Conservation (phyloP, 352 stramenopile species). For the Phytophthora aleatoria region DNA sequence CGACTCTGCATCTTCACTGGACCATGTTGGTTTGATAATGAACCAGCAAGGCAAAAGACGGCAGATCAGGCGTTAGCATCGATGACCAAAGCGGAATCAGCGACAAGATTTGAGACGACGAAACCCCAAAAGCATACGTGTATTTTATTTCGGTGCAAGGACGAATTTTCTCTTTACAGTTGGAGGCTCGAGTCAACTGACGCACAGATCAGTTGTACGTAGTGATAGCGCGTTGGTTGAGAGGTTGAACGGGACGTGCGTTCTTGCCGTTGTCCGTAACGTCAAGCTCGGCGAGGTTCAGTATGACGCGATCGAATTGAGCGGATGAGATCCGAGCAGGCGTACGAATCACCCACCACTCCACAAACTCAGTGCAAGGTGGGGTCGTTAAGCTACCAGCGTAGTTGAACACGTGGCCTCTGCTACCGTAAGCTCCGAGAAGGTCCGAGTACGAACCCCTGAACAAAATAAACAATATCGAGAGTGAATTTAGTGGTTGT, state of each 20-base stretch:
- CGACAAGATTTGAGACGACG: constrained; percentile 13
- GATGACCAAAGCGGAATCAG: constrained; percentile 9
- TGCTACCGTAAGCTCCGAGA: constrained; percentile 35
- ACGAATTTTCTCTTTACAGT: not conserved
- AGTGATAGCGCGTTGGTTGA: constrained; percentile 29
- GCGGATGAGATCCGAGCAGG: constrained; percentile 28
- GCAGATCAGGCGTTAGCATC: not conserved
- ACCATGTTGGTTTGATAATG: constrained; percentile 9
- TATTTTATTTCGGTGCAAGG: not conserved
- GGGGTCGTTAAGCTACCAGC: constrained; percentile 40
- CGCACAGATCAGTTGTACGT: constrained; percentile 31
- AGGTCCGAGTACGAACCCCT: constrained; percentile 60
- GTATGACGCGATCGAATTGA: constrained; percentile 34
- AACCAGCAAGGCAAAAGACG: not conserved
- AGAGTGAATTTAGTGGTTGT: not conserved
- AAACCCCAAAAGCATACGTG: not conserved
- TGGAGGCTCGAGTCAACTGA: not conserved
- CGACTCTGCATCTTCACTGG: constrained; percentile 14
- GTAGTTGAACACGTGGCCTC: constrained; percentile 52
- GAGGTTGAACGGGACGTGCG: constrained; percentile 29
- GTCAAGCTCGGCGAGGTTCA: constrained; percentile 25
- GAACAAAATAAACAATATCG: not conserved
- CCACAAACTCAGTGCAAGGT: constrained; percentile 37
- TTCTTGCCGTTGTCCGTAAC: constrained; percentile 35
- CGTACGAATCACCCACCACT: constrained; percentile 40